These are phyloP conservation scores for Alnus rubra DNA, from an alignment of 306 rosid species.

Conservation along the genomic window DNA sequence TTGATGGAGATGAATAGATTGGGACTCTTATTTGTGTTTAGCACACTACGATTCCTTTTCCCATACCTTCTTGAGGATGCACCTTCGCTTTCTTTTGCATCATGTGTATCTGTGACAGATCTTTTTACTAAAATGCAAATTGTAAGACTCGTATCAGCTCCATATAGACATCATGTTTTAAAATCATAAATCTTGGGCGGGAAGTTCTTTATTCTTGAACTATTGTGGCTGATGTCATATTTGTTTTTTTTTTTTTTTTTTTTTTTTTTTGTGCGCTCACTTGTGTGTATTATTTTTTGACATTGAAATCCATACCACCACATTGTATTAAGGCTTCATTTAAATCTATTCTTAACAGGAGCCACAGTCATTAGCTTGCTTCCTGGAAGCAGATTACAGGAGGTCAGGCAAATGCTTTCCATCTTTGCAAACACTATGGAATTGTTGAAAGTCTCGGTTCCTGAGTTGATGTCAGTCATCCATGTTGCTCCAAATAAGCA, in stretches of 20 bases:
- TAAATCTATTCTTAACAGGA: constrained; percentile 49
- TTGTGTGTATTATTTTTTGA: not conserved
- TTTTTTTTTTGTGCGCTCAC: not conserved
- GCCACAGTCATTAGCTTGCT: constrained; percentile 78
- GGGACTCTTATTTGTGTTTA: not conserved
- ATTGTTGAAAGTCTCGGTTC: constrained; percentile 50
- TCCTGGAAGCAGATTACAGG: constrained; percentile 98
- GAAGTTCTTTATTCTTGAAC: not conserved
- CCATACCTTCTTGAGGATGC: not conserved
- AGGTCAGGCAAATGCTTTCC: constrained; percentile 80
- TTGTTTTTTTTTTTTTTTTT: not conserved
- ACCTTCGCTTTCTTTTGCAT: not conserved
- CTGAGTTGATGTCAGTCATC: constrained; percentile 58
- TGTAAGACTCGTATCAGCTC: not conserved
- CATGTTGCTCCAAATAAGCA: constrained; percentile 76
- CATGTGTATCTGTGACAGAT: not conserved
- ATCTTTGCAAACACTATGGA: constrained; percentile 60
- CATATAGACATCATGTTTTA: not conserved
- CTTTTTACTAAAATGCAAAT: not conserved
- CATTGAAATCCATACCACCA: constrained; percentile 9
- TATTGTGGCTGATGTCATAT: not conserved
- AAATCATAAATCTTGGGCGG: not conserved
- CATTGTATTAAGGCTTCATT: constrained; percentile 24
- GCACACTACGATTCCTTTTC: not conserved
- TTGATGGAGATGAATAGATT: not conserved